Conservation (phyloP, 345 rosid genomes). For the Boechera divaricarpa region DNA sequence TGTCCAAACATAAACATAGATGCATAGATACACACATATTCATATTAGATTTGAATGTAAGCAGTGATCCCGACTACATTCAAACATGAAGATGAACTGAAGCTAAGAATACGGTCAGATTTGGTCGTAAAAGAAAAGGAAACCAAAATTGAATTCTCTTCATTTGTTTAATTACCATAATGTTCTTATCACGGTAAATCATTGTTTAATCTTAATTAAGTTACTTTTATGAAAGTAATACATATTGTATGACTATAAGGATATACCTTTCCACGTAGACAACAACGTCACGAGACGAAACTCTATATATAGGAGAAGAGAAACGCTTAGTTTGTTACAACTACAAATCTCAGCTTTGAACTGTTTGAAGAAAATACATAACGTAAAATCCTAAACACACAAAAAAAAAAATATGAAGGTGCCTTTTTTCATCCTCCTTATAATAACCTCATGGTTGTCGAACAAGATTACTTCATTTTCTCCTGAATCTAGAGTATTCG, state of each 20-base stretch:
- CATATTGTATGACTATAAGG: background rate
- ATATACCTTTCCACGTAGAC: conserved; percentile 38
- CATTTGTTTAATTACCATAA: background rate
- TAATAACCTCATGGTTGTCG: conserved; percentile 34
- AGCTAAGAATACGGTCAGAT: conserved; percentile 9
- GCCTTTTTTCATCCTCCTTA: conserved; percentile 29
- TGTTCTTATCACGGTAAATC: background rate
- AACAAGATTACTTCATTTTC: conserved; percentile 34
- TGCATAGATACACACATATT: background rate
- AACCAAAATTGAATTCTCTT: conserved; percentile 32
- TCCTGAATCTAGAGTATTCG: conserved; percentile 20
- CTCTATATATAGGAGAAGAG: conserved; percentile 8
- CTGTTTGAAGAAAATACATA: background rate
- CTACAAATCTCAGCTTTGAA: conserved; percentile 12
- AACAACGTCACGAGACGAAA: conserved; percentile 5
- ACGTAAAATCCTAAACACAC: background rate
- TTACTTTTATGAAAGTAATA: background rate
- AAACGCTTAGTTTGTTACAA: conserved; percentile 17
- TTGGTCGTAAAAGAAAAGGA: conserved; percentile 7
- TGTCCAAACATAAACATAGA: conserved; percentile 25
- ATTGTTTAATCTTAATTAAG: conserved; percentile 2
- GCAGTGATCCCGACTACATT: conserved; percentile 32
- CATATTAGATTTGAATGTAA: background rate
- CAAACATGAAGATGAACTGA: conserved; percentile 26
- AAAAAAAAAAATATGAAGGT: conserved; percentile 16